A percentile compares a stretch with the other conserved stretches of the same genome.
phyloP scores from a whole-genome alignment of 306 rosid genomes.

The Prinsepia uniflora region DNA sequence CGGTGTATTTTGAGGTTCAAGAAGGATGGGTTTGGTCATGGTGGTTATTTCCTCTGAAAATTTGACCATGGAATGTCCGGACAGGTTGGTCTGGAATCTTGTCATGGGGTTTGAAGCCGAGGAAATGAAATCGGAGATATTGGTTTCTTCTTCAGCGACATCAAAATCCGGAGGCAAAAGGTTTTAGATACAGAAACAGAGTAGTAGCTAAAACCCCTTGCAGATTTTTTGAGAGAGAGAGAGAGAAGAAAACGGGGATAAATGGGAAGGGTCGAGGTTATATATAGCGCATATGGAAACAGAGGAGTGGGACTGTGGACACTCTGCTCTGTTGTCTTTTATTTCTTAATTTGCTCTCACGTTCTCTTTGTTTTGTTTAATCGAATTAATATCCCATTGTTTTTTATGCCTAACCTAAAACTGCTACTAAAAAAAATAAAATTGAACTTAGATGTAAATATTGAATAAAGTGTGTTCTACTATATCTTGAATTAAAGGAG shows the following conservation, averaged over 20 bases:
- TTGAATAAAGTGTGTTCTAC: too few relatives aligned
- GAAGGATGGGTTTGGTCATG: conserved; percentile 6
- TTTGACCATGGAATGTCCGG: conserved; percentile 9
- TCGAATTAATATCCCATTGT: too few relatives aligned
- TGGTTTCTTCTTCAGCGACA: neutral
- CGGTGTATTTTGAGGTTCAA: neutral
- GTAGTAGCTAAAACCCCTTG: conserved; percentile 6
- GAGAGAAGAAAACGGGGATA: conserved; percentile 14
- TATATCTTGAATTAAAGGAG: too few relatives aligned
- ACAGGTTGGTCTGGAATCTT: neutral
- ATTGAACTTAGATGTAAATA: too few relatives aligned
- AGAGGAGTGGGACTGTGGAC: neutral
- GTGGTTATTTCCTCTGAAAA: conserved; percentile 25
- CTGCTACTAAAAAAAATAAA: too few relatives aligned
- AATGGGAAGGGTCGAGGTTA: conserved; percentile 3
- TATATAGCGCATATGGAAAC: conserved; percentile 35
- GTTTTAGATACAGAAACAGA: neutral
- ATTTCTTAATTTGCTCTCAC: neutral
- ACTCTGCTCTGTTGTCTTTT: neutral
- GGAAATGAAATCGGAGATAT: neutral
- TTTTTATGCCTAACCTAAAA: too few relatives aligned
- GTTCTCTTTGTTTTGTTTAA: too few relatives aligned
- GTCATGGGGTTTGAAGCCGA: neutral
- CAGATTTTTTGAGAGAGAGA: conserved; percentile 12
- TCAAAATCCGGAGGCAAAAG: neutral